Conservation (phyloP, 2,329 filamentous ascomycete genomes). For the Xylariales sp. region DNA sequence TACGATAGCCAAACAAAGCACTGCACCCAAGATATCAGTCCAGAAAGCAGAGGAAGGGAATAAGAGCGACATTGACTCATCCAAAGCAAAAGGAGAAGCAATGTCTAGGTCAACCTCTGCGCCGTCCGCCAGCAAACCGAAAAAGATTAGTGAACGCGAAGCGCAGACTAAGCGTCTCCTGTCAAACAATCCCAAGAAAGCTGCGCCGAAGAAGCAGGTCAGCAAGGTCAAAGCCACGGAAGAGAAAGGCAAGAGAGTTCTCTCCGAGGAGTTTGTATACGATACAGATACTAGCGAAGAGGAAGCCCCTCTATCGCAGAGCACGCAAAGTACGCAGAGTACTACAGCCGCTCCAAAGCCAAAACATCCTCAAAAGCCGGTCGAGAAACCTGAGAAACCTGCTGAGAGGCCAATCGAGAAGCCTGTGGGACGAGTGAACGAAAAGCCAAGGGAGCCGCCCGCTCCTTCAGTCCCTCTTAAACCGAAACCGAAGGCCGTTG, state of each 20-base stretch:
- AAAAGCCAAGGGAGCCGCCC: conserved; percentile 46
- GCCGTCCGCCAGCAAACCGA: conserved; percentile 62
- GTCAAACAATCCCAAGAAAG: conserved; percentile 56
- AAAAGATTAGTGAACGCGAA: conserved; percentile 66
- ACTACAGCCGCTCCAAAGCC: conserved; percentile 48
- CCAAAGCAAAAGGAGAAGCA: conserved; percentile 55
- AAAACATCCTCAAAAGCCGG: conserved; percentile 46
- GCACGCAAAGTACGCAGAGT: conserved; percentile 36
- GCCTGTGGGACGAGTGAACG: conserved; percentile 25
- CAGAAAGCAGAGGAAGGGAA: conserved; percentile 63
- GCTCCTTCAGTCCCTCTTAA: conserved; percentile 41
- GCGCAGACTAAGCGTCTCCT: conserved; percentile 68
- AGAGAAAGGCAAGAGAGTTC: conserved; percentile 57
- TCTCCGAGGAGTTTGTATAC: conserved; percentile 67
- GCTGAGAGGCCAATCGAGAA: conserved; percentile 31
- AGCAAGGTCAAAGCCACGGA: conserved; percentile 56
- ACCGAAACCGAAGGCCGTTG: conserved; percentile 52
- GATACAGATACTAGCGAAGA: conserved; percentile 68
- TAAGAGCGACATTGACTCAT: conserved; percentile 55
- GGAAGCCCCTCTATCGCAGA: conserved; percentile 58
- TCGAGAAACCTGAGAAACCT: conserved; percentile 40
- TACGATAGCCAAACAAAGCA: conserved; percentile 65
- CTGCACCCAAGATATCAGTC: conserved; percentile 62
- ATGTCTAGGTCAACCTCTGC: conserved; percentile 65
- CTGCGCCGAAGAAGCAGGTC: conserved; percentile 56